phyloP scores from a whole-genome alignment of 2,329 filamentous ascomycete genomes.

The Seiridium unicorne region DNA sequence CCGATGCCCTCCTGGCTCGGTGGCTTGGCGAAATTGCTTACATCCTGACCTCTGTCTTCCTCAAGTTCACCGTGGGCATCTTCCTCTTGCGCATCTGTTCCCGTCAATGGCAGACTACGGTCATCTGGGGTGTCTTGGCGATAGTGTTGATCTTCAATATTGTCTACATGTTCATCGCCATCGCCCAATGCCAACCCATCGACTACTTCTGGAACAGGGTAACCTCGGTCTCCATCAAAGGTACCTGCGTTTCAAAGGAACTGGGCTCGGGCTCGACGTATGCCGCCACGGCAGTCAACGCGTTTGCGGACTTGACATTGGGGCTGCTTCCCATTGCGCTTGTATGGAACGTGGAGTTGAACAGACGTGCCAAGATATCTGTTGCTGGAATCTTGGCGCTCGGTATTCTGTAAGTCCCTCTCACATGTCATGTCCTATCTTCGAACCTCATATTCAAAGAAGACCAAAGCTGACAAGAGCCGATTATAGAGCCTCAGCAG shows the following conservation, averaged over 20 bases:
- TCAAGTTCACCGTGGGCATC: slow-evolving; percentile 37
- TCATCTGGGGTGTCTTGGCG: slow-evolving; percentile 30
- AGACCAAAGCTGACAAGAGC: neutral
- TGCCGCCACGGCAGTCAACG: slow-evolving; percentile 30
- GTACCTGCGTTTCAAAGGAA: slow-evolving; percentile 28
- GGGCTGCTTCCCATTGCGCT: slow-evolving; percentile 34
- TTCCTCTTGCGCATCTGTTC: slow-evolving; percentile 37
- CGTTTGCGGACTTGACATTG: slow-evolving; percentile 32
- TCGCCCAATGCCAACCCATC: slow-evolving; percentile 36
- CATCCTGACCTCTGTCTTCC: slow-evolving; percentile 34
- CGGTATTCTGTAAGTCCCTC: slow-evolving; percentile 34
- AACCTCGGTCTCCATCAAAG: slow-evolving; percentile 20
- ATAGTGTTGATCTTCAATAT: slow-evolving; percentile 30
- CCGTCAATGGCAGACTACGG: slow-evolving; percentile 28
- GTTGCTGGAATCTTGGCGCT: slow-evolving; percentile 29
- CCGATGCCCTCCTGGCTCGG: slow-evolving; percentile 22
- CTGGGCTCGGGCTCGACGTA: slow-evolving; percentile 32
- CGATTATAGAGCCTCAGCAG: slow-evolving; percentile 33
- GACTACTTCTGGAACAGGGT: slow-evolving; percentile 37
- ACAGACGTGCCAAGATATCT: slow-evolving; percentile 30
- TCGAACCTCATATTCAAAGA: neutral
- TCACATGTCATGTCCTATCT: slow-evolving; percentile 6
- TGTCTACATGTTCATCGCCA: slow-evolving; percentile 34
- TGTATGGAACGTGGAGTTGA: slow-evolving; percentile 33
- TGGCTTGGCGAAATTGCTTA: slow-evolving; percentile 38